Evolutionary conservation across 2,329 filamentous ascomycete genomes (phyloP).

Genomic region (Penicillium sp.): DNA sequence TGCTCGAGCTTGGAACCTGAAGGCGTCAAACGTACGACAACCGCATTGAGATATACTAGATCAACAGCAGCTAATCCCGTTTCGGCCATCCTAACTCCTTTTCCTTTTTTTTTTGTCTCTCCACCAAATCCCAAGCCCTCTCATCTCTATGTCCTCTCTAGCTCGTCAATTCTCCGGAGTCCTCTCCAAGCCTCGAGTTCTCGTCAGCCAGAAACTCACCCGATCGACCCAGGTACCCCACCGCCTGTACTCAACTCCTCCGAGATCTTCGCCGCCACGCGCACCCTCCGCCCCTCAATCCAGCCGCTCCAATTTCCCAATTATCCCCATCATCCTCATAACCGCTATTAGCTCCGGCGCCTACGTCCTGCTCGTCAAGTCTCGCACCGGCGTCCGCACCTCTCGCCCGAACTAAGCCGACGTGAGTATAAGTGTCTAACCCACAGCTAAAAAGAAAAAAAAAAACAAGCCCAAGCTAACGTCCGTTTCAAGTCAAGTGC

Average conservation of each 20-base stretch:
- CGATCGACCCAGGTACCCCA: conserved; percentile 17
- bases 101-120: conserved; percentile 12
- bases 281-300: conserved; percentile 27
- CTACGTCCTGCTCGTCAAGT: conserved; percentile 54
- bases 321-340: conserved; percentile 47
- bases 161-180: conserved; percentile 18
- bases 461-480: neutral
- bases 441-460: neutral
- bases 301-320: conserved; percentile 39
- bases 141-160: conserved; percentile 18
- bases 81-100: conserved; percentile 17
- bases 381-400: conserved; percentile 36
- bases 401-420: conserved; percentile 11
- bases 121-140: neutral
- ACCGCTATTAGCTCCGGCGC: conserved; percentile 49
- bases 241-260: conserved; percentile 21
- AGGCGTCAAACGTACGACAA: neutral
- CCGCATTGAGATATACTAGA: conserved; percentile 8
- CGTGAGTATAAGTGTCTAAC: neutral
- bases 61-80: conserved; percentile 18
- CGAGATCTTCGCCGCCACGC: conserved; percentile 13
- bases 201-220: conserved; percentile 1
- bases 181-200: conserved; percentile 16
- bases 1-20: neutral
- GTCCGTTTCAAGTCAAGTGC: conserved; percentile 13